Base-by-base conservation (phyloP, 2,329 filamentous ascomycete species). In the Cladosporium sp. region DNA sequence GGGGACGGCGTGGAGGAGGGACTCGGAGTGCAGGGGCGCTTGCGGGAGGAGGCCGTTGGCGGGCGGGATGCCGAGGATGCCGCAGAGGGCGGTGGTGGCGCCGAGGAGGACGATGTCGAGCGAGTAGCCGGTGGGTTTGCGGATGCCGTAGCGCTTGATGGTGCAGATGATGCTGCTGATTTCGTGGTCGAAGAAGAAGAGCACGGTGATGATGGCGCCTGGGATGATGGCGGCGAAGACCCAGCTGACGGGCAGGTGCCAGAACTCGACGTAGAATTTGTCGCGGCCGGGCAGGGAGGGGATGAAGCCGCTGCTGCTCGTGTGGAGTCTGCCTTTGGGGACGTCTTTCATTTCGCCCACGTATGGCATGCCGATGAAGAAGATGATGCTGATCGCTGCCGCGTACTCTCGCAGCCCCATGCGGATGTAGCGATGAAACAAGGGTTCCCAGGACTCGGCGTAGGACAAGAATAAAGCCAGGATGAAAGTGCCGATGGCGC, bases 171-270 rank as follows among this genome's bases (percentile, higher is more conserved):
- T 85, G 49, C 79, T 84, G 63, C 81, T 84, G 49, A 85, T 83
- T 64, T 86, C 83, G 59, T 85, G 83, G 56, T 86, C 83, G 63
- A 85, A 85, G 69, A 82, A 85, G 70, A 85, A 86, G n/a, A 85
- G 74, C 0, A 82, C 73, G 0, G 82, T 85, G 53, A 85, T 81
- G 57, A 86, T 84, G 34, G 78, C 67, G 0, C 81, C 83, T 0
- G 82, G 82, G 2, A 85, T 74, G 40, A 84, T 77, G 31, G 83
- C 78, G 4, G 78, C 74, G 59, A 84, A 81, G 3, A 84, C 73
- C 80, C 82, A 85, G 7, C 64, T 66, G 1, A 81, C 62, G 2
- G 80, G 77, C 1, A 85, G 64, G 52, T 80, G 73, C 83, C 82
- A 85, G 65, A 85, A 85, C 43, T 75, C 68, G 41, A 85, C 80